A percentile compares a stretch with the other conserved stretches of the same genome.
phyloP scores from a whole-genome alignment of 257 asterid species.

The Verbena officinalis region DNA sequence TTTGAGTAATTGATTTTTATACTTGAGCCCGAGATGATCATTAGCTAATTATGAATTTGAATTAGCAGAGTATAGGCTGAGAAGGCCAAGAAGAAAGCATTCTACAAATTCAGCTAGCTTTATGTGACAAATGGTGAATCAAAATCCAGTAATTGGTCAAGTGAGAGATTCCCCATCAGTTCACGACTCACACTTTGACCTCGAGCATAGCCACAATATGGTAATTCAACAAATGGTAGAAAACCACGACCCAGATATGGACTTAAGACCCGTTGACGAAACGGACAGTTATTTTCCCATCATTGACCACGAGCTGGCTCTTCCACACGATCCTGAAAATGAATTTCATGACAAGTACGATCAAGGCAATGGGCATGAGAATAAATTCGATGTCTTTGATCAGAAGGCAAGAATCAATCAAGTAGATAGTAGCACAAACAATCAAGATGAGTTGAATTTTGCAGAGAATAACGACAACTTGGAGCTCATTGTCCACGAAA shows the following conservation, averaged over 20 bases:
- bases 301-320: conserved; percentile 35
- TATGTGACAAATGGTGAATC: conserved; percentile 33
- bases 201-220: conserved; percentile 27
- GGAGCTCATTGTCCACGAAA: conserved; percentile 45
- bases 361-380: conserved; percentile 39
- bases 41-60: conserved; percentile 2
- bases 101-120: conserved; percentile 8
- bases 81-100: conserved; percentile 22
- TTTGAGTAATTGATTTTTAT: background rate
- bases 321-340: conserved; percentile 29
- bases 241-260: conserved; percentile 36
- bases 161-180: conserved; percentile 31
- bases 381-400: conserved; percentile 36
- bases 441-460: background rate
- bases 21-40: background rate
- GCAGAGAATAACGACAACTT: conserved; percentile 39
- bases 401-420: conserved; percentile 32
- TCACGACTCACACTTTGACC: conserved; percentile 43
- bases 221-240: conserved; percentile 38
- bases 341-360: conserved; percentile 35
- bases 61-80: conserved; percentile 18
- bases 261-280: conserved; percentile 27
- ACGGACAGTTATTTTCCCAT: conserved; percentile 34
- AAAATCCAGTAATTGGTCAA: conserved; percentile 33
- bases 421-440: conserved; percentile 33